Percentiles rank a stretch among this genome's conserved stretches.
Conservation (phyloP, 2,329 filamentous ascomycete genomes). For the Colletotrichum godetiae region DNA sequence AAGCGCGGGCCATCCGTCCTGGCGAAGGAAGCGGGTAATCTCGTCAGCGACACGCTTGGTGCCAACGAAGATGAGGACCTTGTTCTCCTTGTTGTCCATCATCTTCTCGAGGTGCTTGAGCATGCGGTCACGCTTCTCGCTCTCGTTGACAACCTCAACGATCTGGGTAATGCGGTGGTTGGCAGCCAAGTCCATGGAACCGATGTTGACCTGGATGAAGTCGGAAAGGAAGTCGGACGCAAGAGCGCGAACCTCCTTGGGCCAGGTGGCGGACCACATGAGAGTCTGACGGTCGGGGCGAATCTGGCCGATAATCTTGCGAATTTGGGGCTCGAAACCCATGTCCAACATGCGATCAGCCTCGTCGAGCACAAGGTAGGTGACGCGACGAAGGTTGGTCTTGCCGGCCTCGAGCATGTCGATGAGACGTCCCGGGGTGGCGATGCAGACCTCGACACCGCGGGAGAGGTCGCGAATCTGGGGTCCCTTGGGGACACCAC, state of each 20-base stretch:
- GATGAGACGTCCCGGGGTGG: conserved; percentile 96
- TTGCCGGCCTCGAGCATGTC: conserved; percentile 98
- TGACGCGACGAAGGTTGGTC: conserved; percentile 97
- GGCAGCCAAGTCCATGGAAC: conserved; percentile 93
- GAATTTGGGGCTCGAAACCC: conserved; percentile 99
- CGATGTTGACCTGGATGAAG: conserved; percentile 99
- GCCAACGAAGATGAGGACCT: conserved; percentile 93
- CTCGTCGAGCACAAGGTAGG: conserved; percentile 97
- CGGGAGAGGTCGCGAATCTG: conserved; percentile 95
- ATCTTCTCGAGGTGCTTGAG: conserved; percentile 97
- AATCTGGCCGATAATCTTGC: conserved; percentile 98
- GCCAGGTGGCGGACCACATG: conserved; percentile 99
- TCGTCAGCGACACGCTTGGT: conserved; percentile 97
- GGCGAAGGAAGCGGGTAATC: conserved; percentile 95
- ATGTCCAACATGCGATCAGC: conserved; percentile 99
- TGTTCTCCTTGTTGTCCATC: conserved; percentile 96
- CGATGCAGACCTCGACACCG: conserved; percentile 98
- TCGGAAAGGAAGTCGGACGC: conserved; percentile 91
- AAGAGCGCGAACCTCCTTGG: conserved; percentile 95
- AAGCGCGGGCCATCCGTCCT: conserved; percentile 97
- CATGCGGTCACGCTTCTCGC: conserved; percentile 98
- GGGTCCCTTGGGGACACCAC: conserved; percentile 96
- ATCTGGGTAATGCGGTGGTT: conserved; percentile 99
- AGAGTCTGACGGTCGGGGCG: conserved; percentile 98
- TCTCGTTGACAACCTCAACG: conserved; percentile 94